Conservation (phyloP, 352 stramenopile species). For the Blastocystis sp. region DNA sequence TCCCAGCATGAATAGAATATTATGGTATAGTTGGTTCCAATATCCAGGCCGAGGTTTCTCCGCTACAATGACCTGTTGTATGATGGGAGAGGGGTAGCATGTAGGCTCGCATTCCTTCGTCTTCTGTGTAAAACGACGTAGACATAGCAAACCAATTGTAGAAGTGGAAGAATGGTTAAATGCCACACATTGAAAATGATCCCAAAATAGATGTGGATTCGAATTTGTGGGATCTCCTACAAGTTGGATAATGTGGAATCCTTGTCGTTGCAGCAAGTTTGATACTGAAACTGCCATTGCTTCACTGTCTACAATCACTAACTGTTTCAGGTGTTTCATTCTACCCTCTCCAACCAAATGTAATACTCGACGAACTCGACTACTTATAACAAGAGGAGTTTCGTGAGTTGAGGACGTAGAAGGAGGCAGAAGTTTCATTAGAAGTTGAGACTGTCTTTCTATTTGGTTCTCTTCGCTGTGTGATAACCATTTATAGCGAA, state of each 20-base stretch:
- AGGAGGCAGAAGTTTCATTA: background rate
- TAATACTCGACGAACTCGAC: background rate
- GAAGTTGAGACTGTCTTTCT: background rate
- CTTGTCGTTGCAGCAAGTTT: background rate
- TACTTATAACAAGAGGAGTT: background rate
- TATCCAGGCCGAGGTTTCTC: background rate
- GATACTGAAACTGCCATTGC: background rate
- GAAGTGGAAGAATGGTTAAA: background rate
- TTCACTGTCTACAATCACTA: constrained; percentile 27
- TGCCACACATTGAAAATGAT: background rate
- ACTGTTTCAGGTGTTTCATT: background rate
- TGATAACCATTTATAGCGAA: constrained; percentile 31
- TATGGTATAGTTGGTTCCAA: background rate
- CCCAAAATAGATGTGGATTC: background rate
- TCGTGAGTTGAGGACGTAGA: background rate
- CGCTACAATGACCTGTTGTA: background rate
- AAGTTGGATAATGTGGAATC: background rate
- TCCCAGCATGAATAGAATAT: constrained; percentile 13
- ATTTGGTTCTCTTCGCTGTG: background rate
- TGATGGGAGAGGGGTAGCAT: background rate
- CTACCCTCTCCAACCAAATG: background rate
- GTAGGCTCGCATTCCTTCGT: too few relatives aligned
- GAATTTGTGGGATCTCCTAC: background rate
- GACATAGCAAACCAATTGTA: background rate
- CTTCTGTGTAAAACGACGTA: background rate